phyloP scores from a whole-genome alignment of 2,329 filamentous ascomycete genomes.

The Colletotrichum chrysophilum region DNA sequence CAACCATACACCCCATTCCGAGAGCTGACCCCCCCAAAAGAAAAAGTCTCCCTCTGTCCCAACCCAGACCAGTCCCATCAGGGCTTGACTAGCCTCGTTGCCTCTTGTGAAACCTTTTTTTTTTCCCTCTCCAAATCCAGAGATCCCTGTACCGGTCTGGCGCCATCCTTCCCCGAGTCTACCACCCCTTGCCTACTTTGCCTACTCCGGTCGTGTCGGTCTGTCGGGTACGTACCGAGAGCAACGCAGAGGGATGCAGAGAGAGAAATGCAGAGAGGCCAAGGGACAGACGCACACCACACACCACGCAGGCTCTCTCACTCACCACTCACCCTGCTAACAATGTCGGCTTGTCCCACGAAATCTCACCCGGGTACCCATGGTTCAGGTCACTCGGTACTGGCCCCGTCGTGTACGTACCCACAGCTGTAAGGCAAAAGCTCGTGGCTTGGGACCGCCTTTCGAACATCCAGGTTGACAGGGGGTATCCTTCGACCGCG shows the following conservation, averaged over 20 bases:
- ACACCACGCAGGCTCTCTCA: neutral
- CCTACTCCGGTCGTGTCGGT: conserved; percentile 12
- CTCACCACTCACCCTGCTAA: neutral
- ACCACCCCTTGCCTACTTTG: conserved; percentile 17
- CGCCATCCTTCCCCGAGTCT: conserved; percentile 21
- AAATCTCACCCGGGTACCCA: conserved; percentile 1
- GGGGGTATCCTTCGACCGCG: neutral
- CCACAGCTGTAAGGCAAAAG: conserved; percentile 14
- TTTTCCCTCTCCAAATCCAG: neutral
- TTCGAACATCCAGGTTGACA: neutral
- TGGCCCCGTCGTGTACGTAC: neutral
- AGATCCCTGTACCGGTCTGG: conserved; percentile 14
- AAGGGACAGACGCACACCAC: neutral
- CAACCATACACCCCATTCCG: neutral
- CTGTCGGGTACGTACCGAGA: conserved; percentile 9
- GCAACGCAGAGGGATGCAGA: neutral
- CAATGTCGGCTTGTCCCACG: neutral
- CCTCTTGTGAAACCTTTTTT: conserved; percentile 22
- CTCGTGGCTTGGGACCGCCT: conserved; percentile 8
- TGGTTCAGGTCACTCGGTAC: neutral
- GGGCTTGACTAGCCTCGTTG: conserved; percentile 18
- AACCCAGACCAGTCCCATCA: conserved; percentile 9
- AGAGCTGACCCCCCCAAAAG: neutral
- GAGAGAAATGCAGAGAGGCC: neutral
- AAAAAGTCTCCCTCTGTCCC: conserved; percentile 6